Evolutionary conservation across 176 grass and related monocot genomes (phyloP), one percentile per base, ranked within the genome.

Genomic region (Carex scoparia): DNA sequence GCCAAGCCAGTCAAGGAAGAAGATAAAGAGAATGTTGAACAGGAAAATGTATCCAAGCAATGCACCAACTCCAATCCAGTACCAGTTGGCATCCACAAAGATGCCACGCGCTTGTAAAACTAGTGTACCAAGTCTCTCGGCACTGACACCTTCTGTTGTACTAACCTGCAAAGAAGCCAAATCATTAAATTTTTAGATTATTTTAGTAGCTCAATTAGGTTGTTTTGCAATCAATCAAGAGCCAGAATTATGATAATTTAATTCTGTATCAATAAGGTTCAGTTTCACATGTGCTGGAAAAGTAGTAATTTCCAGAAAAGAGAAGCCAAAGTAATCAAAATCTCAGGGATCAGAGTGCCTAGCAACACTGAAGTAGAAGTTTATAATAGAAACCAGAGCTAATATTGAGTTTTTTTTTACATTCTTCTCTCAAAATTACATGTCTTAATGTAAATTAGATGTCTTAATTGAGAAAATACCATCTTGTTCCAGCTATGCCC

Each of bases 41-140:
- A 94, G 73, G 84, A 97, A 90, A 84, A 91, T 87, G 86, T 92
- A 97, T 40, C 94, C 94, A 67, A 97, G 85, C 82, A 97, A 75
- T 62, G 90, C 94, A 54, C 81, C 90, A 6, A 90, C 84, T 23
- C 94, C 94, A n/a, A 97, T 97, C 94, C 94, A 97, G 73, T 97
- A 97, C 94, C 94, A 97, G 84, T 93, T 97, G 56, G 94, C 13
- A 75, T 97, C 90, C 9, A 91, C 87, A 84, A 97, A 97, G 63
- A 97, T 91, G 32, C 92, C 90, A 10, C 94, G 92, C 0, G 69
- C 49, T 68, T 87, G 85, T 11, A 97, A 81, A 74, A 97, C 51
- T 84, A 85, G 90, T 32, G 91, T 84, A 6, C 94, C 94, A 3
- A 97, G 86, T 11, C 88, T 94, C 11, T 88, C 9, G 10, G 2